phyloP scores from a whole-genome alignment of 768 basidiomycete genomes.

The Vararia minispora region DNA sequence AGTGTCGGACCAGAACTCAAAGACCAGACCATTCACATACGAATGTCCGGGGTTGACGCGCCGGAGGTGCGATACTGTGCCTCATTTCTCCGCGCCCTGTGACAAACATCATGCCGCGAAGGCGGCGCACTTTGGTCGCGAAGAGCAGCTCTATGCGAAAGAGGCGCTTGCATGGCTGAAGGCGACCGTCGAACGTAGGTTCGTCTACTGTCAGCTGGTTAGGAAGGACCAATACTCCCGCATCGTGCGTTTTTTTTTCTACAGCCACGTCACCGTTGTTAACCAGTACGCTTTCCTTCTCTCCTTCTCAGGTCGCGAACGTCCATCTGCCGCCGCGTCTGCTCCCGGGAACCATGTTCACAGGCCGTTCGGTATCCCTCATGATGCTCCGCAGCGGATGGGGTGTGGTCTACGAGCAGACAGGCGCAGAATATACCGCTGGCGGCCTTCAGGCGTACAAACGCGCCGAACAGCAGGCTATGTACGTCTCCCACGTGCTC shows the following conservation, averaged over 20 bases:
- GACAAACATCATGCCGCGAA: constrained; percentile 17
- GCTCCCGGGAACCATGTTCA: constrained; percentile 37
- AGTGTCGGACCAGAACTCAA: constrained; percentile 44
- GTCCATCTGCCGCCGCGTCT: constrained; percentile 44
- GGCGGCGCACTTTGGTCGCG: constrained; percentile 79
- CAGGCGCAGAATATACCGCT: constrained; percentile 67
- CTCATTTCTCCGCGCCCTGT: not conserved
- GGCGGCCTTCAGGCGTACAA: too few relatives aligned
- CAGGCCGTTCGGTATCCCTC: constrained; percentile 40
- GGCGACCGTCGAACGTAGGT: constrained; percentile 39
- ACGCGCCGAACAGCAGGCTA: too few relatives aligned
- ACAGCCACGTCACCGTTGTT: not conserved
- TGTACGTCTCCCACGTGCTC: too few relatives aligned
- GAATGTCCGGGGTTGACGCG: constrained; percentile 87
- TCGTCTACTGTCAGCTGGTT: constrained; percentile 60
- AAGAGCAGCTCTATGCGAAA: constrained; percentile 59
- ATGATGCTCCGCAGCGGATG: constrained; percentile 78
- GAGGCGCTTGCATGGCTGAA: constrained; percentile 73
- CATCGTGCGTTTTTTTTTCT: constrained; percentile 39
- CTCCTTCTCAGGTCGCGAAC: constrained; percentile 46
- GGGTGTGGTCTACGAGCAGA: constrained; percentile 65
- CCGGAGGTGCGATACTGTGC: constrained; percentile 52
- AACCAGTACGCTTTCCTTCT: not conserved
- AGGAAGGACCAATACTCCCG: constrained; percentile 78
- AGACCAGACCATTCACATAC: constrained; percentile 74